Conservation (phyloP, 768 basidiomycete species). For the Auriscalpium microsporum region DNA sequence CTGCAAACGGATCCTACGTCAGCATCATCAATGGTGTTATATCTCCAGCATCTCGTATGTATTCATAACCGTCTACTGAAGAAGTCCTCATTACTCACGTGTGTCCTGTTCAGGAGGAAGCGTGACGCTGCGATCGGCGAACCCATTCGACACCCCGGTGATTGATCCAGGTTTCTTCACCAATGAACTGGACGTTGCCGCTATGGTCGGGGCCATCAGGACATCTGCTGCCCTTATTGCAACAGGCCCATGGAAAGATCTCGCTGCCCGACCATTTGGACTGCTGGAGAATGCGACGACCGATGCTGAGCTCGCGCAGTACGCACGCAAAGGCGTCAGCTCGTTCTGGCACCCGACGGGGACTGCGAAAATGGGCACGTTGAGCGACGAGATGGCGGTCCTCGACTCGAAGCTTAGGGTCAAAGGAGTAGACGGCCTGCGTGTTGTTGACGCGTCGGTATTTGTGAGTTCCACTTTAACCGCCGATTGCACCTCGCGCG, state of each 20-base stretch:
- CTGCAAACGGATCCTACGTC: background rate
- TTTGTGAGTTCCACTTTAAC: conserved; percentile 19
- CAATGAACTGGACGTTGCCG: background rate
- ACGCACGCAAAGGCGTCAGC: conserved; percentile 15
- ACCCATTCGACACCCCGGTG: conserved; percentile 9
- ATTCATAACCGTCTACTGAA: background rate
- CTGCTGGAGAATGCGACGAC: conserved; percentile 18
- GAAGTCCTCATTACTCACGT: background rate
- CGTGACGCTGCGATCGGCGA: conserved; percentile 2
- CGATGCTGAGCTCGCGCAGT: conserved; percentile 23
- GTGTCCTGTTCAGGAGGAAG: background rate
- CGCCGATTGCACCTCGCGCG: too few species aligned
- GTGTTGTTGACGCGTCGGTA: conserved; percentile 25
- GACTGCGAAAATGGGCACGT: conserved; percentile 26
- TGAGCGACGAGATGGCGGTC: conserved; percentile 24
- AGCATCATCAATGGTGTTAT: background rate
- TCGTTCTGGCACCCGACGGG: conserved; percentile 27
- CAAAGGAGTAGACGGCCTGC: conserved; percentile 13
- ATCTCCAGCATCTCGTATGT: conserved; percentile 5
- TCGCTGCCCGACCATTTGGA: conserved; percentile 4
- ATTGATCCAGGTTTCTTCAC: conserved; percentile 9
- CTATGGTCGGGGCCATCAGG: conserved; percentile 9
- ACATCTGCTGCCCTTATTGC: background rate
- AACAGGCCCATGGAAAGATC: background rate
- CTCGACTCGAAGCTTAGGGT: conserved; percentile 24